Evolutionary conservation across 1,139 yeast species (phyloP).

Genomic region (Blastobotrys raffinosifermentans): DNA sequence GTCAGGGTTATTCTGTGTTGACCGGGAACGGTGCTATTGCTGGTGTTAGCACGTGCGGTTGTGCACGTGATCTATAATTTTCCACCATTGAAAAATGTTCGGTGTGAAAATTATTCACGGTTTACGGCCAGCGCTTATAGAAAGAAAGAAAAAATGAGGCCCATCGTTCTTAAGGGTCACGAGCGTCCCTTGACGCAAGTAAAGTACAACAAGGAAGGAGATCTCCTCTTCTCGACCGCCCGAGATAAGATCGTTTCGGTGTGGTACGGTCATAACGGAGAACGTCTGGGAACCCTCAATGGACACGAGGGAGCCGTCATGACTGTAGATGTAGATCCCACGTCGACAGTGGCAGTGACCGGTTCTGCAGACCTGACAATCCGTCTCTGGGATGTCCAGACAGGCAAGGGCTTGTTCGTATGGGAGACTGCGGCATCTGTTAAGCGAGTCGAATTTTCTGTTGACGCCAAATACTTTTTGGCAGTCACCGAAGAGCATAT

Average conservation of each 20-base stretch:
- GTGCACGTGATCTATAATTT: no score
- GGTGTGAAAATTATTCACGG: not conserved
- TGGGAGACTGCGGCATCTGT: conserved; percentile 82
- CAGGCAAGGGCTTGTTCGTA: conserved; percentile 69
- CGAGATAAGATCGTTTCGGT: conserved; percentile 67
- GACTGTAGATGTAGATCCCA: conserved; percentile 83
- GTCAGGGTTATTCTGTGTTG: no score
- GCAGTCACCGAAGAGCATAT: conserved; percentile 88
- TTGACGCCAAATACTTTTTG: conserved; percentile 61
- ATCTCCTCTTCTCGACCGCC: conserved; percentile 84
- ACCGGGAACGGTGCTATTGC: not conserved
- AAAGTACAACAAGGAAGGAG: conserved; percentile 93
- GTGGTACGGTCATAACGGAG: conserved; percentile 96
- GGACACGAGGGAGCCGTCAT: conserved; percentile 94
- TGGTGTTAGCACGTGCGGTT: not conserved
- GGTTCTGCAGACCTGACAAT: conserved; percentile 89
- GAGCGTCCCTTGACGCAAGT: conserved; percentile 62
- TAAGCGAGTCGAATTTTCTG: conserved; percentile 82
- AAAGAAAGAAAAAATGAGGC: conserved; percentile 3
- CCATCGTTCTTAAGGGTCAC: conserved; percentile 28
- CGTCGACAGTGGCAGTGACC: conserved; percentile 63
- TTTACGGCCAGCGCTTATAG: not conserved
- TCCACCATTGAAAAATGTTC: not conserved
- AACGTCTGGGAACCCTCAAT: conserved; percentile 86
- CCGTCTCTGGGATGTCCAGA: conserved; percentile 77